These are phyloP conservation scores for Stenogyne calaminthoides DNA, from an alignment of 305 asterid genomes.

Conservation along the genomic window DNA sequence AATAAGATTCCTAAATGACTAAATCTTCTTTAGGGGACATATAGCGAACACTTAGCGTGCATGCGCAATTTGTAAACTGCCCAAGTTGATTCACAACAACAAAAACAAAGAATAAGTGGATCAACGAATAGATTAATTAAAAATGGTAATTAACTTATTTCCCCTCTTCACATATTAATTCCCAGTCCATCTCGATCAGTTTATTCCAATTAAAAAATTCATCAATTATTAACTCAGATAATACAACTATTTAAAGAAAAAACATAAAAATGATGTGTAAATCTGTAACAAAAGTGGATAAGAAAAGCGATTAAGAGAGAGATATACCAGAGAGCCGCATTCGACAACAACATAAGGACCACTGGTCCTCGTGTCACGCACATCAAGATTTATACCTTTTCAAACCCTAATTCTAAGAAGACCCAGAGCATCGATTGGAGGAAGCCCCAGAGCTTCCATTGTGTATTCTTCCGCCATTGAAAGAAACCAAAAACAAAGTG, in stretches of 20 bases:
- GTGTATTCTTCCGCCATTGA: too few species aligned
- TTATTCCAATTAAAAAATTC: background rate
- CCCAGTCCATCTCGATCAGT: background rate
- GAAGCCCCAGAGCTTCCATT: too few species aligned
- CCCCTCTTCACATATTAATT: too few species aligned
- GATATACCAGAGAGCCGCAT: conserved; percentile 50
- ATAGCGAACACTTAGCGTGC: background rate
- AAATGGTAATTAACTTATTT: background rate
- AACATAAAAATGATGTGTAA: background rate
- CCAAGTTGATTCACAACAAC: background rate
- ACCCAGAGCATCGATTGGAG: too few species aligned
- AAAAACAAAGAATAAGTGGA: too few species aligned
- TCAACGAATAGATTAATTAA: background rate
- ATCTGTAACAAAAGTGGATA: background rate
- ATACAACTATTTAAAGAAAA: background rate
- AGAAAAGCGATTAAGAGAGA: background rate
- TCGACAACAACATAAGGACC: conserved; percentile 63
- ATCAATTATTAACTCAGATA: background rate
- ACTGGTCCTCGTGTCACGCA: conserved; percentile 57
- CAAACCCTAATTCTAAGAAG: conserved; percentile 50
- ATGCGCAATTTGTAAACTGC: background rate
- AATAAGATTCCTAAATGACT: background rate
- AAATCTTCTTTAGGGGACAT: background rate
- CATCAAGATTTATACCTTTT: conserved; percentile 63
- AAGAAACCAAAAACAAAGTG: too few species aligned